A percentile compares a stretch with the other conserved stretches of the same genome.
These are phyloP conservation scores for Pyrus hybrid DNA, from an alignment of 331 rosid genomes.

Conservation along the genomic window DNA sequence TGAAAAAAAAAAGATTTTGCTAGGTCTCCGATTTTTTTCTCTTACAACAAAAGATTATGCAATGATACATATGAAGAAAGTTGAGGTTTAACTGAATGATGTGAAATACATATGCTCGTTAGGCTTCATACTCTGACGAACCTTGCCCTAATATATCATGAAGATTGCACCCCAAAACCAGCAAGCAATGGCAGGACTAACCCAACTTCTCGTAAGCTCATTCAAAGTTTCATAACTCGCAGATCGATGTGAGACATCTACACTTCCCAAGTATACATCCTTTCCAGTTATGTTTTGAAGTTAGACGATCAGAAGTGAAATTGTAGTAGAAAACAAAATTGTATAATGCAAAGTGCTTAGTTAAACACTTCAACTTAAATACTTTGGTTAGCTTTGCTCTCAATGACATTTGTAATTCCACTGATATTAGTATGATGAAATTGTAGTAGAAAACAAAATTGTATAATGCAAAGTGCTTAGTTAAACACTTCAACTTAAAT, in stretches of 20 bases:
- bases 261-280: not conserved
- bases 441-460: not conserved
- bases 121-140: no score
- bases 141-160: no score
- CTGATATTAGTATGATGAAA: not conserved
- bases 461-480: not conserved
- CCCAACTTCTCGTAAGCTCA: no score
- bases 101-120: no score
- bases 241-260: no score
- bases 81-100: no score
- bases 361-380: not conserved
- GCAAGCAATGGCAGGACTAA: no score
- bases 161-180: no score
- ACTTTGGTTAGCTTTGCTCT: not conserved
- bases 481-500: not conserved
- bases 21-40: not conserved
- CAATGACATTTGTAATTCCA: slow-evolving; percentile 20
- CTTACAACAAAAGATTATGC: no score
- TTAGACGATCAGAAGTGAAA: not conserved
- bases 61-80: no score
- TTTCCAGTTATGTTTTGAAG: not conserved
- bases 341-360: not conserved
- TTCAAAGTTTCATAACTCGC: no score
- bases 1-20: not conserved
- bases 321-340: not conserved